Percentiles rank a stretch among this genome's conserved stretches.
Evolutionary conservation across 495 filamentous ascomycete genomes (phyloP).

Genomic region (Aspergillus ellipticus): DNA sequence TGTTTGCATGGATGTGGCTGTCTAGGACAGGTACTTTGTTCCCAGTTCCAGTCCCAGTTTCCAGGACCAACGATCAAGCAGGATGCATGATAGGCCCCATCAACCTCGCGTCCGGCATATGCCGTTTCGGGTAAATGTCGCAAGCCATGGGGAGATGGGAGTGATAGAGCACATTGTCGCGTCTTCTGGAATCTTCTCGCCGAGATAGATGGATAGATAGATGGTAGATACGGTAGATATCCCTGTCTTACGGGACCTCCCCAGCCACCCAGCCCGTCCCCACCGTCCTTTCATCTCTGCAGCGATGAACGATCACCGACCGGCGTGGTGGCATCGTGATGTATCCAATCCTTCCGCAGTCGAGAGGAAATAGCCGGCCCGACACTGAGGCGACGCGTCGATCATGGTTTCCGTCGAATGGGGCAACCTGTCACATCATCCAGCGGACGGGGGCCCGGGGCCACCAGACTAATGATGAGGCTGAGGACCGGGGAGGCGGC

Average conservation of each 20-base stretch:
- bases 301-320: not conserved
- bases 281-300: no score
- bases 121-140: not conserved
- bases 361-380: conserved; percentile 1
- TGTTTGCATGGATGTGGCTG: not conserved
- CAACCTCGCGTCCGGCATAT: not conserved
- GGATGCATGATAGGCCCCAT: not conserved
- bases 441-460: not conserved
- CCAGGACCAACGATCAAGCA: no score
- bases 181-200: not conserved
- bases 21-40: not conserved
- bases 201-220: no score
- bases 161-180: not conserved
- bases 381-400: conserved; percentile 1
- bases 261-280: no score
- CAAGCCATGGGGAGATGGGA: not conserved
- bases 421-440: not conserved
- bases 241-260: no score
- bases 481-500: not conserved
- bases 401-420: not conserved
- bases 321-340: not conserved
- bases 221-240: no score
- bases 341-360: not conserved
- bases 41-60: not conserved
- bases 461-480: not conserved